A percentile compares a stretch with the other conserved stretches of the same genome.
Evolutionary conservation across 148 eudicot species (phyloP).

Genomic region (Vaccinium vitisidaea): DNA sequence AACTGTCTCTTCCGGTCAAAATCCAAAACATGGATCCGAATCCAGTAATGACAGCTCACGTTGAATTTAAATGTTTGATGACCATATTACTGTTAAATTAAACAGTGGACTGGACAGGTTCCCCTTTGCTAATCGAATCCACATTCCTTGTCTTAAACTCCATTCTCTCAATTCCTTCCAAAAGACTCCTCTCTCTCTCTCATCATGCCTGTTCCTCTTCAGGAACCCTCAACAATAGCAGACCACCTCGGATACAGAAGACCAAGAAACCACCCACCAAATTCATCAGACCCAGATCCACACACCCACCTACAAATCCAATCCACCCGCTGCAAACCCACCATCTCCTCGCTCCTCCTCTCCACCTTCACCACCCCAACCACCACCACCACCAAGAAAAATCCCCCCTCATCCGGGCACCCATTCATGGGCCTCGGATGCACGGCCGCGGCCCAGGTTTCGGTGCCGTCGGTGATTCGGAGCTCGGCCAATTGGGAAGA

Average conservation of each 20-base stretch:
- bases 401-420: slow-evolving; percentile 35
- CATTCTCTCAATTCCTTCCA: background rate
- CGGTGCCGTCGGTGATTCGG: slow-evolving; percentile 68
- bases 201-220: slow-evolving; percentile 24
- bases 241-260: slow-evolving; percentile 36
- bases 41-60: too few relatives aligned
- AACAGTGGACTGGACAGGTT: too few relatives aligned
- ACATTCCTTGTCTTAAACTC: background rate
- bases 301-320: slow-evolving; percentile 23
- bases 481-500: slow-evolving; percentile 68
- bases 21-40: too few relatives aligned
- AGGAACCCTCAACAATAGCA: slow-evolving; percentile 41
- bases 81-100: too few relatives aligned
- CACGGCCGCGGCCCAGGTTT: slow-evolving; percentile 60
- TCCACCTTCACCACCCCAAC: slow-evolving; percentile 28
- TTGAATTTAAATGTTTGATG: too few relatives aligned
- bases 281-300: slow-evolving; percentile 32
- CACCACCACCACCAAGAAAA: slow-evolving; percentile 31
- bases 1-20: too few relatives aligned
- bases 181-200: background rate
- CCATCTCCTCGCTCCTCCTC: slow-evolving; percentile 53
- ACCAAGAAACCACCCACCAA: slow-evolving; percentile 20
- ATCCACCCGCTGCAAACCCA: slow-evolving; percentile 49
- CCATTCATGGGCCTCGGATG: slow-evolving; percentile 80
- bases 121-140: background rate